phyloP scores from a whole-genome alignment of 306 rosid genomes.

The Casuarina equisetifolia region DNA sequence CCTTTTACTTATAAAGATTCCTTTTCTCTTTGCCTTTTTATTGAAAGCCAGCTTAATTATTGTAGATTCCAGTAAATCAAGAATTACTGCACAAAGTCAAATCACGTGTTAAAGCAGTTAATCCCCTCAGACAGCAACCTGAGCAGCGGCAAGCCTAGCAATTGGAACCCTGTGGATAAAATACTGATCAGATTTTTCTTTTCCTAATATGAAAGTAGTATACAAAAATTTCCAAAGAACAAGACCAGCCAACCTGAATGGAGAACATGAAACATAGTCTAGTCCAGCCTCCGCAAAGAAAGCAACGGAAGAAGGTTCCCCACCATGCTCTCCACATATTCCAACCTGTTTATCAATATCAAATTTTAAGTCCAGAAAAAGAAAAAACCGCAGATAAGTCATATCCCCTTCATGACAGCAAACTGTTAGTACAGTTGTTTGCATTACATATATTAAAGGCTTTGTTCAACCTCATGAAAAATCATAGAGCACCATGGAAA shows the following conservation, averaged over 20 bases:
- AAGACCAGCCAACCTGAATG: constrained; percentile 61
- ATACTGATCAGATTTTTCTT: not conserved
- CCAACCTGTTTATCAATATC: constrained; percentile 63
- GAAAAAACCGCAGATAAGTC: not conserved
- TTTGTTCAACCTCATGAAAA: not conserved
- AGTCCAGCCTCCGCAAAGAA: constrained; percentile 92
- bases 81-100: constrained; percentile 7
- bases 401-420: not conserved
- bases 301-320: constrained; percentile 95
- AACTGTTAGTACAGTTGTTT: not conserved
- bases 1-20: not conserved
- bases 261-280: constrained; percentile 98
- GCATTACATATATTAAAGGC: not conserved
- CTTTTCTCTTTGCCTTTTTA: not conserved
- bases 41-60: not conserved
- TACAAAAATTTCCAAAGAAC: not conserved
- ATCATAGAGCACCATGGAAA: not conserved
- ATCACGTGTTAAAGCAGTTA: not conserved
- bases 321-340: constrained; percentile 99
- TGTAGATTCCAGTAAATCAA: not conserved
- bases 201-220: not conserved
- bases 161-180: constrained; percentile 75
- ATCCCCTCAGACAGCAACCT: constrained; percentile 53
- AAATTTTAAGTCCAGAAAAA: not conserved
- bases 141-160: constrained; percentile 98